Conservation (phyloP, 257 asterid genomes). For the Asclepias syriaca region DNA sequence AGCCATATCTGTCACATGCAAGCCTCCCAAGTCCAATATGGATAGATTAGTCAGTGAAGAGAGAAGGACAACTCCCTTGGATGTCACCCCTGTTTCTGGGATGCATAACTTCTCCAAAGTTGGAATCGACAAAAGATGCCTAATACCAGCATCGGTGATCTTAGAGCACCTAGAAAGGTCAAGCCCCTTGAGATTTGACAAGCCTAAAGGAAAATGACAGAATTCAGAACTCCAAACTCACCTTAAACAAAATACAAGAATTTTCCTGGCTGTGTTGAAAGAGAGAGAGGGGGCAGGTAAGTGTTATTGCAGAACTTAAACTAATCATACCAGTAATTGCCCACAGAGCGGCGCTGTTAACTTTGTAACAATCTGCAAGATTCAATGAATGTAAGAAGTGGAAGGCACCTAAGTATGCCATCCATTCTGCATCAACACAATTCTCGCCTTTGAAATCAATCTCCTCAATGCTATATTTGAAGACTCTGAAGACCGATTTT, state of each 20-base stretch:
- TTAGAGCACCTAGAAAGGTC: conserved; percentile 83
- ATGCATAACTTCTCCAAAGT: conserved; percentile 69
- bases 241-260: not conserved
- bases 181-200: conserved; percentile 62
- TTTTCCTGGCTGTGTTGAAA: not conserved
- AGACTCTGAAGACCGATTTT: conserved; percentile 54
- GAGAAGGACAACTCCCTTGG: conserved; percentile 54
- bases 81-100: conserved; percentile 74
- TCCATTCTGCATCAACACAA: conserved; percentile 90
- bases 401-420: conserved; percentile 91
- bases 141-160: conserved; percentile 72
- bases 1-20: conserved; percentile 67
- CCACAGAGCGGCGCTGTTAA: conserved; percentile 85
- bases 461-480: conserved; percentile 61
- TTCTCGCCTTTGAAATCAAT: conserved; percentile 64
- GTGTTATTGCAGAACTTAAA: not conserved
- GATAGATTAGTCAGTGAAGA: conserved; percentile 54
- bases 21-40: conserved; percentile 78
- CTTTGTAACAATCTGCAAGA: conserved; percentile 71
- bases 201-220: conserved; percentile 45
- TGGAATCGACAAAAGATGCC: conserved; percentile 61
- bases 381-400: conserved; percentile 51
- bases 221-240: conserved; percentile 2
- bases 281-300: conserved; percentile 2
- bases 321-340: conserved; percentile 49